Evolutionary conservation across 164 flowering plant species (phyloP), one percentile per base, ranked within the genome.

Genomic region (Vitis rupestris): DNA sequence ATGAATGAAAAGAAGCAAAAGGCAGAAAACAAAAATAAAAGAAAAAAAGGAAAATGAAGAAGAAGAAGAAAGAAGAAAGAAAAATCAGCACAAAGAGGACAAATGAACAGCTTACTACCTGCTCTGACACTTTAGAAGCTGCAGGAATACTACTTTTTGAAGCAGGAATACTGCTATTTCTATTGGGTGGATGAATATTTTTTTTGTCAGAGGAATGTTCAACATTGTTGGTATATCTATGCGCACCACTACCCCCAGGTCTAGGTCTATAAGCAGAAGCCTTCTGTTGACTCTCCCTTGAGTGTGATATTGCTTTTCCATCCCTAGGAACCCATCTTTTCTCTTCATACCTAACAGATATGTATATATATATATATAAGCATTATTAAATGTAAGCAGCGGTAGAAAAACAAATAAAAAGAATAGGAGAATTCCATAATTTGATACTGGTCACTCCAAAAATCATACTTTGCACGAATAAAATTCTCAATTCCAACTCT

Each of bases 401-500:
- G 47, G 12, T 54, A 31, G 12, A 52, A 3, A 64, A 63, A 51
- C 17, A 59, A 44, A 7, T 2, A 56, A 13, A 2, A 58, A 13
- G 31, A 31, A 50, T 51, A 66, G 63, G 30, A 51, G 59, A 44
- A 61, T 49, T 17, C 16, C 53, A 50, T 15, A 44, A 69, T 37
- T 56, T 16, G 50, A 47, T 37, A 37, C 48, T 48, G 9, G n/a
- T 61, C 29, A 62, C 37, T 54, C 48, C 48, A 64, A 10, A 16
- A 29, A 50, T 49, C 84, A 57, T 85, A 89, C 90, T 89, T 89
- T 65, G 87, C 83, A 67, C 82, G 87, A 72, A 86, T 88, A 78
- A 91, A 91, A 68, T 77, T 86, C 69, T 91, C 91, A 65, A 82
- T 88, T 55, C 84, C 85, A 78, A 74, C 82, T 79, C 88, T 78